Conservation (phyloP, 768 basidiomycete species). For the Paxillus ammoniavirescens region DNA sequence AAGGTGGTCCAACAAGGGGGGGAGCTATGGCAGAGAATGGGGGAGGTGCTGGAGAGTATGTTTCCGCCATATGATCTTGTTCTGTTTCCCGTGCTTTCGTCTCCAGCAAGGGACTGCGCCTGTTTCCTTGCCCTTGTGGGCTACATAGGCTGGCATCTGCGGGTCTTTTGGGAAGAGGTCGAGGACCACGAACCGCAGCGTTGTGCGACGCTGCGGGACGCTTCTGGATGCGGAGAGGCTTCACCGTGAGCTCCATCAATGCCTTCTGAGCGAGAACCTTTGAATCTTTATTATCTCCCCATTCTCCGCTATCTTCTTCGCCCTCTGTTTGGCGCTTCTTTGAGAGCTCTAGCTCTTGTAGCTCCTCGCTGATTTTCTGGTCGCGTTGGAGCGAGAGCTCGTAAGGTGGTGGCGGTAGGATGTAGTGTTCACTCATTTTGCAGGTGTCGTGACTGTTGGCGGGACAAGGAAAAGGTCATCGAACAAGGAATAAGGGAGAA, state of each 20-base stretch:
- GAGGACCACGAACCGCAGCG: slow-evolving; percentile 4
- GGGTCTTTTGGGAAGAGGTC: slow-evolving; percentile 29
- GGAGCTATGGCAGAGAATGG: slow-evolving; percentile 33
- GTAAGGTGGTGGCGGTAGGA: slow-evolving; percentile 42
- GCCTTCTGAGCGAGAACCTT: slow-evolving; percentile 5
- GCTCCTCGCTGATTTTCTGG: slow-evolving; percentile 42
- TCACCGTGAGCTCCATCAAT: neutral
- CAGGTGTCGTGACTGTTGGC: neutral
- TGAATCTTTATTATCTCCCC: slow-evolving; percentile 13
- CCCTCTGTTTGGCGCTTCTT: slow-evolving; percentile 10
- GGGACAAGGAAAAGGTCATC: neutral
- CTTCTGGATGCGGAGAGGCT: slow-evolving; percentile 10
- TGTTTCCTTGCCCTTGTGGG: neutral
- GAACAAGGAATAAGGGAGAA: neutral
- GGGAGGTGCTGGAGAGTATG: slow-evolving; percentile 30
- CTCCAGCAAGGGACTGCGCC: slow-evolving; percentile 1
- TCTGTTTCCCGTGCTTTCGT: neutral
- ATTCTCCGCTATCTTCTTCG: slow-evolving; percentile 18
- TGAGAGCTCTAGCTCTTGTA: slow-evolving; percentile 9
- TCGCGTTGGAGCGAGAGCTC: slow-evolving; percentile 44
- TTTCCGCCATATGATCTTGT: slow-evolving; percentile 4
- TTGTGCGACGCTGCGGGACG: neutral
- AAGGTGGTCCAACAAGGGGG: slow-evolving; percentile 36
- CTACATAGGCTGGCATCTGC: neutral
- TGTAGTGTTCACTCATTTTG: slow-evolving; percentile 24